Conservation (phyloP, 805 yeast species). For the Grigorovia humatica region DNA sequence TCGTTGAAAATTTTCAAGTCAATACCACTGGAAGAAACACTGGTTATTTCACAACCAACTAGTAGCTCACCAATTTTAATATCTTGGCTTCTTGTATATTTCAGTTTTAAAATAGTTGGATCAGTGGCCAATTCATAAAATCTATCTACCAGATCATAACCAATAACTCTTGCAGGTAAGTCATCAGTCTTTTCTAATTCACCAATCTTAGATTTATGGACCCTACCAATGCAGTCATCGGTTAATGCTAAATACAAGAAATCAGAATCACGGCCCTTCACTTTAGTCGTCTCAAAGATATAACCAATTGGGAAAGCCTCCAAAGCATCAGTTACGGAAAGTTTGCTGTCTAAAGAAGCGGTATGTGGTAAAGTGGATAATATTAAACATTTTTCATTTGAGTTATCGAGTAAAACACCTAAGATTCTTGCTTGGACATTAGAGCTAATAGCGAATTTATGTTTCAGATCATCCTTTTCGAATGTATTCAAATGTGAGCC, state of each 20-base stretch:
- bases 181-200: conserved; percentile 46
- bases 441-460: conserved; percentile 59
- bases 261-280: conserved; percentile 48
- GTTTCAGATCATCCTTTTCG: conserved; percentile 39
- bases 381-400: conserved; percentile 49
- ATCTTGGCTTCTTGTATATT: conserved; percentile 59
- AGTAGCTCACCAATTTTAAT: conserved; percentile 66
- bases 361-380: conserved; percentile 50
- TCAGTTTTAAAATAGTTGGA: conserved; percentile 49
- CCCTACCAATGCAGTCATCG: conserved; percentile 52
- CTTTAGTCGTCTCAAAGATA: conserved; percentile 39
- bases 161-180: conserved; percentile 70
- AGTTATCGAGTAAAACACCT: conserved; percentile 43
- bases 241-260: conserved; percentile 52
- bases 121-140: conserved; percentile 59
- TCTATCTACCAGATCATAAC: conserved; percentile 58
- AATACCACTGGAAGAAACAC: conserved; percentile 54
- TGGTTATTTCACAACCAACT: conserved; percentile 44
- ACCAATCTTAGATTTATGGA: conserved; percentile 64
- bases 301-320: conserved; percentile 78
- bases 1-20: conserved; percentile 51
- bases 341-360: conserved; percentile 19
- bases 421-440: conserved; percentile 59
- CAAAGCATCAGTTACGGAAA: conserved; percentile 29
- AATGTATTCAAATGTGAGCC: conserved; percentile 51